Conservation (phyloP, 371 early-diverging fungal species). For the Actinomortierella ambigua region DNA sequence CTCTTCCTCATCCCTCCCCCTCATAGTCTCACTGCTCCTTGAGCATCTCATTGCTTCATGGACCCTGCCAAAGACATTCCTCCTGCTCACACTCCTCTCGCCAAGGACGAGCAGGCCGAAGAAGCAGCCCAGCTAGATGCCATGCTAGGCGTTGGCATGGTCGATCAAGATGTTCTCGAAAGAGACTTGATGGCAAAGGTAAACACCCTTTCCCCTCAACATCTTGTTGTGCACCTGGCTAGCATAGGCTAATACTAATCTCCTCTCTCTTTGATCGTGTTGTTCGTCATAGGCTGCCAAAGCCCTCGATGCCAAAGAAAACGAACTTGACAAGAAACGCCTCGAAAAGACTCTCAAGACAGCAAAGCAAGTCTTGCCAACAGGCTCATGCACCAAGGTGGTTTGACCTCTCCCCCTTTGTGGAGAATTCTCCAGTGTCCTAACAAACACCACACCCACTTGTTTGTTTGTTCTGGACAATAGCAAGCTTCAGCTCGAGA, state of each 20-base stretch:
- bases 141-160: constrained; percentile 58
- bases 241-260: constrained; percentile 5
- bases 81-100: constrained; percentile 1
- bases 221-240: too few relatives aligned
- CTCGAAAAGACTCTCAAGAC: constrained; percentile 55
- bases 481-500: constrained; percentile 47
- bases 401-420: too few relatives aligned
- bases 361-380: constrained; percentile 36
- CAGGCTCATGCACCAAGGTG: too few relatives aligned
- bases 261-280: background rate
- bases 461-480: constrained; percentile 24
- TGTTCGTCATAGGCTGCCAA: constrained; percentile 57
- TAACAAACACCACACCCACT: too few relatives aligned
- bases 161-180: constrained; percentile 70
- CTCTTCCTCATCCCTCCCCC: too few relatives aligned
- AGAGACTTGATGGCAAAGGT: constrained; percentile 68
- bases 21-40: too few relatives aligned
- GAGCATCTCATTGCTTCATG: too few relatives aligned
- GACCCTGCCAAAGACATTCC: background rate
- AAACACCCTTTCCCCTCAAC: constrained; percentile 5
- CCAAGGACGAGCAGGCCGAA: constrained; percentile 12
- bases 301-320: constrained; percentile 61
- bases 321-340: constrained; percentile 57
- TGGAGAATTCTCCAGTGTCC: too few relatives aligned
- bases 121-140: constrained; percentile 27